phyloP scores from a whole-genome alignment of 768 basidiomycete species.

The Boletus vinaceobasis region DNA sequence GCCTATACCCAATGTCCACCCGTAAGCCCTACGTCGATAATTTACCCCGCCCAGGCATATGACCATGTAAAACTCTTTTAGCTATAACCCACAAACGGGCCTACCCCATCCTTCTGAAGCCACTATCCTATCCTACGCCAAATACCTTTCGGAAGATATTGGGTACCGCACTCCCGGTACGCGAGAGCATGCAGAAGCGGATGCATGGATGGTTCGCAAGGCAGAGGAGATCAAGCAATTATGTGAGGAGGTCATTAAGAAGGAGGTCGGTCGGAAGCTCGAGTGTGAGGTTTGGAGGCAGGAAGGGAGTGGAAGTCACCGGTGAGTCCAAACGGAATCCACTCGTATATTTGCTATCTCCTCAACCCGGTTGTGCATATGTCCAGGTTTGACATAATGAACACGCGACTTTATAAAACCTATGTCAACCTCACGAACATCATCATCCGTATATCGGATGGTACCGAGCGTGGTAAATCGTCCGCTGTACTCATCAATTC shows the following conservation, averaged over 20 bases:
- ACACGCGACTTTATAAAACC: conserved; percentile 75
- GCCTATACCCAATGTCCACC: conserved; percentile 50
- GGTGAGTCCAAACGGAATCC: conserved; percentile 45
- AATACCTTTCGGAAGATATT: conserved; percentile 76
- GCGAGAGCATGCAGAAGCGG: conserved; percentile 79
- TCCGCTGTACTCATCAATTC: conserved; percentile 86
- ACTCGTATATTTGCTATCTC: neutral
- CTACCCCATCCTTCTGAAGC: conserved; percentile 71
- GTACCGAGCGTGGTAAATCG: conserved; percentile 64
- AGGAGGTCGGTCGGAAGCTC: conserved; percentile 50
- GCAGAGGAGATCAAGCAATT: conserved; percentile 56
- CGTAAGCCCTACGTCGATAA: conserved; percentile 36
- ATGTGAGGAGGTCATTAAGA: conserved; percentile 54
- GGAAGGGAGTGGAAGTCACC: conserved; percentile 81
- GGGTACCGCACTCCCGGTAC: conserved; percentile 93
- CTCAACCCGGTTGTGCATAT: neutral
- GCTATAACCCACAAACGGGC: conserved; percentile 49
- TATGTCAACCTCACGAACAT: conserved; percentile 89
- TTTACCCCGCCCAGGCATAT: neutral
- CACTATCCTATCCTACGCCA: conserved; percentile 59
- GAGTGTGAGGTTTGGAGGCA: conserved; percentile 93
- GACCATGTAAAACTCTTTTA: neutral
- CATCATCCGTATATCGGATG: conserved; percentile 80
- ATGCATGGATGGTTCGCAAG: conserved; percentile 74
- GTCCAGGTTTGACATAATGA: conserved; percentile 91